phyloP scores from a whole-genome alignment of 2,329 filamentous ascomycete genomes.

The Colletotrichum higginsianum region DNA sequence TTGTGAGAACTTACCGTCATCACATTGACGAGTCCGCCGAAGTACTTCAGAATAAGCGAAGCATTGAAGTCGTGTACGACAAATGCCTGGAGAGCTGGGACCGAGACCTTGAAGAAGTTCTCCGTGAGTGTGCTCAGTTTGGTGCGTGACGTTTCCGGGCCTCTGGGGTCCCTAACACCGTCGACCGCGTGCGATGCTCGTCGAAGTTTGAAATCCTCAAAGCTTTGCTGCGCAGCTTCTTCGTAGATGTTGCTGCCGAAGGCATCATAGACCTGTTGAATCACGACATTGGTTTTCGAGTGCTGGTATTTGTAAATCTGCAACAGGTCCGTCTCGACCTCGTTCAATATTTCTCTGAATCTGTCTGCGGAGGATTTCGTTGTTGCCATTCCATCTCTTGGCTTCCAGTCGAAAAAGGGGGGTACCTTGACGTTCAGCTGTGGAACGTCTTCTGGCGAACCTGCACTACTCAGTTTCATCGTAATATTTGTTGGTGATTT shows the following conservation, averaged over 20 bases:
- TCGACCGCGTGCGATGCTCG: not conserved
- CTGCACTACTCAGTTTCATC: not conserved
- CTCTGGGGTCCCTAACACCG: not conserved
- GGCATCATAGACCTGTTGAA: not conserved
- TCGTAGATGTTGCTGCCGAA: not conserved
- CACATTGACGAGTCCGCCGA: not conserved
- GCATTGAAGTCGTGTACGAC: not conserved
- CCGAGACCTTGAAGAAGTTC: not conserved
- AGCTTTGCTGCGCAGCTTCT: not conserved
- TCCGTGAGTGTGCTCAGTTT: not conserved
- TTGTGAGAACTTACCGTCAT: not conserved
- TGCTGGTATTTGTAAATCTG: not conserved
- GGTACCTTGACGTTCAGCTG: not conserved
- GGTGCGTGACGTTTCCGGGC: not conserved
- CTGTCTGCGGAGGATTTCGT: not conserved
- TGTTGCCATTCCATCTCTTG: not conserved
- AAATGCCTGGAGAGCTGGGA: not conserved
- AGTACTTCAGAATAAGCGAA: not conserved
- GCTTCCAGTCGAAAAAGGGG: not conserved
- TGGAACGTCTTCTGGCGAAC: not conserved
- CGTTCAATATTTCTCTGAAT: not conserved
- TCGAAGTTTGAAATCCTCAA: not conserved
- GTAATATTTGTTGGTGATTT: too few relatives aligned
- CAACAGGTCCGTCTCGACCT: not conserved
- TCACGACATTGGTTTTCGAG: not conserved